phyloP scores from a whole-genome alignment of 2,329 filamentous ascomycete genomes.

The Stachybotrys echinatus region DNA sequence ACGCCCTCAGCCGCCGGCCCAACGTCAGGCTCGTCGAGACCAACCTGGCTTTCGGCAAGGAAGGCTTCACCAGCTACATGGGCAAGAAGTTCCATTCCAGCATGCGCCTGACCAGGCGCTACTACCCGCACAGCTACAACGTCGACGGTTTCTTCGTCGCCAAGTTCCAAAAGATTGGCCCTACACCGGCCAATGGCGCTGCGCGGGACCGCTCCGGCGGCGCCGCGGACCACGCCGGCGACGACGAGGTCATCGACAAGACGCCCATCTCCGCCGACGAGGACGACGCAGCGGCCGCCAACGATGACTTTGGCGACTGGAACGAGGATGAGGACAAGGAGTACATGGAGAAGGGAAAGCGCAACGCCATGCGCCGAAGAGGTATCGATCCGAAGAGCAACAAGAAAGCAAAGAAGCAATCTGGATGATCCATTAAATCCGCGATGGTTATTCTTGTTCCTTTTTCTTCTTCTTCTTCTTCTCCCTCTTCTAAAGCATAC shows the following conservation, averaged over 20 bases:
- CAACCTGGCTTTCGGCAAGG: slow-evolving; percentile 81
- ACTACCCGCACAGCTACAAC: slow-evolving; percentile 89
- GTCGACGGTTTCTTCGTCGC: slow-evolving; percentile 98
- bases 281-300: slow-evolving; percentile 42
- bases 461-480: too few species aligned
- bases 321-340: slow-evolving; percentile 68
- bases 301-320: slow-evolving; percentile 64
- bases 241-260: slow-evolving; percentile 57
- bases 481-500: too few species aligned
- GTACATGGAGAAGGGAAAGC: slow-evolving; percentile 68
- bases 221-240: slow-evolving; percentile 17
- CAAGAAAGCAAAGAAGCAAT: slow-evolving; percentile 22
- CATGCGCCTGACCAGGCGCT: slow-evolving; percentile 76
- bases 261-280: slow-evolving; percentile 55
- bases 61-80: slow-evolving; percentile 86
- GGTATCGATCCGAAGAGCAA: slow-evolving; percentile 65
- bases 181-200: slow-evolving; percentile 54
- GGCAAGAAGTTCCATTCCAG: slow-evolving; percentile 87
- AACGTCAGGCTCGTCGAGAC: slow-evolving; percentile 94
- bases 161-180: slow-evolving; percentile 90
- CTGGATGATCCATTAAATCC: slow-evolving; percentile 13
- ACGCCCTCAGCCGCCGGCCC: slow-evolving; percentile 83
- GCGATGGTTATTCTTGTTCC: too few species aligned
- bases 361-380: slow-evolving; percentile 67
- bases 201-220: slow-evolving; percentile 25